Evolutionary conservation across 441 rosid genomes (phyloP).

Genomic region (Manihot esculenta): DNA sequence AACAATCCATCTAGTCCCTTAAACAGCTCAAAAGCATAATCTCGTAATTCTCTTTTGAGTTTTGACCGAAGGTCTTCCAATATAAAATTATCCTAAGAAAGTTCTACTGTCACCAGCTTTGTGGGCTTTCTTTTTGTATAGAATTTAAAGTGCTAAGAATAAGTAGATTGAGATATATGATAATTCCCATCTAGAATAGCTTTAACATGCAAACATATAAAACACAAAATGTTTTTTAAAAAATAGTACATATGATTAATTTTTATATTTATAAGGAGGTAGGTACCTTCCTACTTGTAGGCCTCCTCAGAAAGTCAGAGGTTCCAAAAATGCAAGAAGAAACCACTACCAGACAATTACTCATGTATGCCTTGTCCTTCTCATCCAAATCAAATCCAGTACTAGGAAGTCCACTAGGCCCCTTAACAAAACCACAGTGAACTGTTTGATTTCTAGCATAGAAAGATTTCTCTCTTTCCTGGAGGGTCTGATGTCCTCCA

Average conservation of each 20-base stretch:
- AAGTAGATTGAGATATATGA: background rate
- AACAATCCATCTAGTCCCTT: background rate
- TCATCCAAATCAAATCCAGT: conserved; percentile 66
- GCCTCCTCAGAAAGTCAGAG: conserved; percentile 88
- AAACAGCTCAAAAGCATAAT: background rate
- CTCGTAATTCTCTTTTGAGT: background rate
- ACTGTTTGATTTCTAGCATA: conserved; percentile 60
- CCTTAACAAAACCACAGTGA: conserved; percentile 85
- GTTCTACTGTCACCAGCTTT: background rate
- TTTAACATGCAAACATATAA: background rate
- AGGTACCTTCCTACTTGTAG: conserved; percentile 66
- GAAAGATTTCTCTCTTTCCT: conserved; percentile 74
- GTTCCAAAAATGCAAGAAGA: conserved; percentile 95
- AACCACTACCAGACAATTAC: conserved; percentile 62
- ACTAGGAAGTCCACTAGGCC: conserved; percentile 41
- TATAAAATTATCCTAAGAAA: background rate
- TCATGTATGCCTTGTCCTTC: conserved; percentile 68
- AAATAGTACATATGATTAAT: background rate
- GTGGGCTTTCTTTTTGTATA: background rate
- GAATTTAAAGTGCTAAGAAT: background rate
- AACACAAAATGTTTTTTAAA: background rate
- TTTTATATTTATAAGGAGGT: background rate
- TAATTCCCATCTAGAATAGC: background rate
- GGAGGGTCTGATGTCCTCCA: conserved; percentile 77
- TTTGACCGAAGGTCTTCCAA: background rate